These are phyloP conservation scores for Erodium moschatum DNA, from an alignment of 441 rosid species.

Conservation along the genomic window DNA sequence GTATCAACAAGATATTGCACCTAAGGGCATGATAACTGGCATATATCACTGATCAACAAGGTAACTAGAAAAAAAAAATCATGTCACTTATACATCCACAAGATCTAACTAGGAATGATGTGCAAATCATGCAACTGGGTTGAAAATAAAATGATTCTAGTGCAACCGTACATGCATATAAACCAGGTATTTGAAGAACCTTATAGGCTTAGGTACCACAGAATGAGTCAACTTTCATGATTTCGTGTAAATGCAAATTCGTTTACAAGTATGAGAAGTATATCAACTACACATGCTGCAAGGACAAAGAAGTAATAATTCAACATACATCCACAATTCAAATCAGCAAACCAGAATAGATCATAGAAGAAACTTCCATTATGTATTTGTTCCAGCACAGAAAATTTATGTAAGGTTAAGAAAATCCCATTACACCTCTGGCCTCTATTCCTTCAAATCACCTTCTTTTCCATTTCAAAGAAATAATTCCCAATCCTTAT, in stretches of 20 bases:
- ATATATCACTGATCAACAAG: background rate
- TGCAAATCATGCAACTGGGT: background rate
- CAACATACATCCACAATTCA: conserved; percentile 4
- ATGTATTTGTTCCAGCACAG: background rate
- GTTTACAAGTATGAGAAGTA: background rate
- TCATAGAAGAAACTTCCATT: background rate
- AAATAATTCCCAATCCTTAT: background rate
- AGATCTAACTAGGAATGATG: background rate
- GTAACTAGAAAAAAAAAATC: background rate
- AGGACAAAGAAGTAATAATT: conserved; percentile 10
- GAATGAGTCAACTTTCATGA: conserved; percentile 9
- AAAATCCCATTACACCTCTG: background rate
- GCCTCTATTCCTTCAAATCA: background rate
- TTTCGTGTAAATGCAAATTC: conserved; percentile 12
- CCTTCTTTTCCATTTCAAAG: background rate
- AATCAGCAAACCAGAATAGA: background rate
- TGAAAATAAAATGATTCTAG: background rate
- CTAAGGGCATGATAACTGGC: background rate
- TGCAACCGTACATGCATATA: background rate
- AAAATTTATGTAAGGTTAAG: background rate
- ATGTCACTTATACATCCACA: background rate
- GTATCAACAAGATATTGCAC: conserved; percentile 12
- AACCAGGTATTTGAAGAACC: background rate
- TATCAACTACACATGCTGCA: background rate
- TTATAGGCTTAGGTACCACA: background rate